Evolutionary conservation across 148 eudicot genomes (phyloP).

Genomic region (Amaranthus hypochondriacus): DNA sequence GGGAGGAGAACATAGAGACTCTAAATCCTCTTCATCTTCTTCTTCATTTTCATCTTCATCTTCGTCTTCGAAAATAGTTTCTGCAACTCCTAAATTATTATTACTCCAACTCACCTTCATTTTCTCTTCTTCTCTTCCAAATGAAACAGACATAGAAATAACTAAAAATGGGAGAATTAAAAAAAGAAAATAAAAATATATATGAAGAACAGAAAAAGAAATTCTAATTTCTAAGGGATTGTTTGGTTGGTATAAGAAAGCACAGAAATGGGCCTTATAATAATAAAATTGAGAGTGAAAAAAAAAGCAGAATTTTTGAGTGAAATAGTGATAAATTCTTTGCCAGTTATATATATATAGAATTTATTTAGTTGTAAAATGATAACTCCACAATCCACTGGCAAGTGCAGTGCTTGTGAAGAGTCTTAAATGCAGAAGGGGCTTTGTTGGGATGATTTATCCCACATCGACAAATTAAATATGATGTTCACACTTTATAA

Average conservation of each 20-base stretch:
- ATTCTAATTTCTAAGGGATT: too few species aligned
- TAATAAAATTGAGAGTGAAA: conserved; percentile 10
- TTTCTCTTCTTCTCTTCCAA: conserved; percentile 15
- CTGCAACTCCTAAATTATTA: conserved; percentile 44
- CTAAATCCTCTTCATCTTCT: conserved; percentile 35
- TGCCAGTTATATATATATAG: conserved; percentile 31
- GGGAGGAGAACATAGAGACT: conserved; percentile 16
- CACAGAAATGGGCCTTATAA: conserved; percentile 12
- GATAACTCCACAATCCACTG: conserved; percentile 3
- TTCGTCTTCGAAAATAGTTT: conserved; percentile 68
- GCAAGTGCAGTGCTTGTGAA: conserved; percentile 15
- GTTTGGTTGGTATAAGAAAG: background rate
- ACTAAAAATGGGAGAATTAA: background rate
- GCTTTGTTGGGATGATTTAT: too few species aligned
- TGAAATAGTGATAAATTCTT: conserved; percentile 16
- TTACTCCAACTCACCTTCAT: conserved; percentile 32
- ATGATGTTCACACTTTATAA: too few species aligned
- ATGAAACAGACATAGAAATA: background rate
- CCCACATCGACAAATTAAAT: too few species aligned
- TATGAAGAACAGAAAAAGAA: too few species aligned
- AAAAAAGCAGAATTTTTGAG: background rate
- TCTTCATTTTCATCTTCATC: conserved; percentile 36
- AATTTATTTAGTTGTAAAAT: conserved; percentile 25
- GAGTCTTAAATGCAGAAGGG: conserved; percentile 11
- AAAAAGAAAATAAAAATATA: too few species aligned